These are phyloP conservation scores for Lophiotrema nucula DNA, from an alignment of 495 filamentous ascomycete species.

Conservation along the genomic window DNA sequence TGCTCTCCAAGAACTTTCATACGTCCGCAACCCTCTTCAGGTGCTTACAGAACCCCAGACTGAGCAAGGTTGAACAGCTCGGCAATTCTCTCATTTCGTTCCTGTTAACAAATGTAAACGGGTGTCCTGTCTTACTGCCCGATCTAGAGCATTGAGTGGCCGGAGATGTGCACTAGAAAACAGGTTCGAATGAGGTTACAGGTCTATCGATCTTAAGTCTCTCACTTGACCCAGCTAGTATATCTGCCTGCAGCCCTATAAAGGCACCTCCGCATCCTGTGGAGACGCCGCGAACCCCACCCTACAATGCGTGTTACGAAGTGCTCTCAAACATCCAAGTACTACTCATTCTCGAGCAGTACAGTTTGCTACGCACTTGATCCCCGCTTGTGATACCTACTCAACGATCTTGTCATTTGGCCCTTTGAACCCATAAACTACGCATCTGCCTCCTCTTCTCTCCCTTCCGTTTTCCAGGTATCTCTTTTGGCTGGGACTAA, in stretches of 20 bases:
- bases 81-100: no score
- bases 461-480: neutral
- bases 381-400: neutral
- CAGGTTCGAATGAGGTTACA: neutral
- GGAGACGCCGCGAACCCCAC: neutral
- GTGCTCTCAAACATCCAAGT: slow-evolving; percentile 7
- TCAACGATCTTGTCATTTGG: slow-evolving; percentile 9
- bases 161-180: neutral
- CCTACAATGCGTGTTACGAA: slow-evolving; percentile 18
- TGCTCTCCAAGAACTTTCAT: no score
- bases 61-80: no score
- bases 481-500: neutral
- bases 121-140: neutral
- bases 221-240: neutral
- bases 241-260: neutral
- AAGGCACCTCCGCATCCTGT: neutral
- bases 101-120: no score
- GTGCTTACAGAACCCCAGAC: no score
- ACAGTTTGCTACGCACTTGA: slow-evolving; percentile 21
- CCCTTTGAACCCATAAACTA: neutral
- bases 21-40: no score
- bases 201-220: no score
- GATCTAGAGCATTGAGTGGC: neutral
- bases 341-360: neutral
- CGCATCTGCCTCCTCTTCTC: neutral